Percentiles rank a stretch among this genome's conserved stretches.
Conservation (phyloP, 345 rosid genomes). For the Firmiana major region DNA sequence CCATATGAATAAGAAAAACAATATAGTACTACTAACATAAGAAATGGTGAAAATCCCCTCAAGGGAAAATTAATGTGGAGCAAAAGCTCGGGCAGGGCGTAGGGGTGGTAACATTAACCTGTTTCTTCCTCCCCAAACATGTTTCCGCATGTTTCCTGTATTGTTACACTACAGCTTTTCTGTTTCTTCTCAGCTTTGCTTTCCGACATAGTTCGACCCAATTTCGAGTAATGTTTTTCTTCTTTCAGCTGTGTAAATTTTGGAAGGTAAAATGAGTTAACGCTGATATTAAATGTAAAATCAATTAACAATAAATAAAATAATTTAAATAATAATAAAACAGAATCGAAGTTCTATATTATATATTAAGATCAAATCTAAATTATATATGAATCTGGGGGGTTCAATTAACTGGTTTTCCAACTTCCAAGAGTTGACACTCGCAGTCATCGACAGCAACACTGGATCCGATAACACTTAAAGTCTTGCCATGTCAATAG, state of each 20-base stretch:
- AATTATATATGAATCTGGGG: too few species aligned
- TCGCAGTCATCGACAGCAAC: neutral
- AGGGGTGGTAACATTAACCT: neutral
- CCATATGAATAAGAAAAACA: neutral
- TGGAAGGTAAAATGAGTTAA: too few species aligned
- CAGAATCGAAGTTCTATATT: too few species aligned
- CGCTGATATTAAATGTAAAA: too few species aligned
- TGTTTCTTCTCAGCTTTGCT: neutral
- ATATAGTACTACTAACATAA: neutral
- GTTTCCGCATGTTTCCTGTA: conserved; percentile 8
- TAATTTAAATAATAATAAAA: too few species aligned
- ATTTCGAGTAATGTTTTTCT: neutral
- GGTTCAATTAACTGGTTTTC: too few species aligned
- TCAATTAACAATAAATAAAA: too few species aligned
- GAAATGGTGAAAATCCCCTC: neutral
- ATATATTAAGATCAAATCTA: too few species aligned
- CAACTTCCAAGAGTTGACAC: neutral
- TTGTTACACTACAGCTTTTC: neutral
- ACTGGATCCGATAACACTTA: neutral
- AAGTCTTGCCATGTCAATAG: neutral
- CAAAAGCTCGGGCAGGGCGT: neutral
- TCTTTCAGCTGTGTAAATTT: neutral
- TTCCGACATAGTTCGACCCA: conserved; percentile 10
- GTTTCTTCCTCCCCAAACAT: neutral
- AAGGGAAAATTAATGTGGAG: neutral